Percentiles rank a stretch among this genome's conserved stretches.
Evolutionary conservation across 352 stramenopile species (phyloP).

Genomic region (Phytophthora quininea): DNA sequence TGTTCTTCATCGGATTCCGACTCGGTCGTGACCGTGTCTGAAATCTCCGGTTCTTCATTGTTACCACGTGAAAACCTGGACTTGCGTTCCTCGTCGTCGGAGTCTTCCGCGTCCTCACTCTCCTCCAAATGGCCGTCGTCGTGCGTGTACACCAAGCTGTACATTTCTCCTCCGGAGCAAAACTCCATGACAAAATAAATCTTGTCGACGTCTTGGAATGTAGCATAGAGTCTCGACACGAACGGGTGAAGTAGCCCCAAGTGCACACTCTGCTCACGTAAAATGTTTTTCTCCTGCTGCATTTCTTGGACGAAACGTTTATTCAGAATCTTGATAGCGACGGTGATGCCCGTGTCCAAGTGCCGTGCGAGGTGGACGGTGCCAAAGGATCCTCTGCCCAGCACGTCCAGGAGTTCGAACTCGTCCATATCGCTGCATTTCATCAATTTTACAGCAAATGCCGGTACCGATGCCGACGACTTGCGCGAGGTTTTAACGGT

Average conservation of each 20-base stretch:
- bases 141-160: constrained; percentile 84
- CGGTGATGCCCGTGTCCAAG: constrained; percentile 48
- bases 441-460: constrained; percentile 33
- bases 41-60: constrained; percentile 21
- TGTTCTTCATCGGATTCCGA: constrained; percentile 58
- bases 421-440: constrained; percentile 39
- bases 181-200: constrained; percentile 85
- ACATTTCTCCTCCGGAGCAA: constrained; percentile 77
- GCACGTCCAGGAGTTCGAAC: constrained; percentile 64
- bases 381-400: constrained; percentile 76
- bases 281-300: constrained; percentile 73
- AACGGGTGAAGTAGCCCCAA: constrained; percentile 63
- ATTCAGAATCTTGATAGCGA: constrained; percentile 68
- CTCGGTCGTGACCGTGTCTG: constrained; percentile 32
- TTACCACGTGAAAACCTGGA: constrained; percentile 12
- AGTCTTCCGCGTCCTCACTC: constrained; percentile 20
- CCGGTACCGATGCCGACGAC: constrained; percentile 20
- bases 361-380: constrained; percentile 73
- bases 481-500: constrained; percentile 22
- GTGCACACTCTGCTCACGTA: constrained; percentile 74
- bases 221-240: constrained; percentile 62
- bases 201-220: constrained; percentile 76
- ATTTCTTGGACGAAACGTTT: constrained; percentile 54
- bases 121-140: constrained; percentile 39
- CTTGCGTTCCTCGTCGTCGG: constrained; percentile 24